Conservation (phyloP, 495 filamentous ascomycete species). For the Thermothielavioides terrestris region DNA sequence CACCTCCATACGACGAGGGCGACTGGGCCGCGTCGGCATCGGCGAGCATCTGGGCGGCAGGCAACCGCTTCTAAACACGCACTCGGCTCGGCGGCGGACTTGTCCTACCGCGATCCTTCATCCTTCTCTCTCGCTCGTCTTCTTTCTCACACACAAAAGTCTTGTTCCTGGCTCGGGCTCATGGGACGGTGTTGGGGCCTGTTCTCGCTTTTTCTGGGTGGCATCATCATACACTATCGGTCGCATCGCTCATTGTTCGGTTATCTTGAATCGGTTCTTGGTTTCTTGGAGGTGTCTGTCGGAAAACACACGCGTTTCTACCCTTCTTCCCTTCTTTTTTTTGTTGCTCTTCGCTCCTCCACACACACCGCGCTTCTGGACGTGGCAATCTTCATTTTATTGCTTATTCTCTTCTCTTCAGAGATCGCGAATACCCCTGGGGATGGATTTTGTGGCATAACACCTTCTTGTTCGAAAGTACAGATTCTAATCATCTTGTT, state of each 20-base stretch:
- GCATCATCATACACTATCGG: slow-evolving; percentile 13
- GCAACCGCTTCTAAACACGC: slow-evolving; percentile 42
- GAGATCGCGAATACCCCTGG: slow-evolving; percentile 12
- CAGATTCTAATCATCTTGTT: slow-evolving; percentile 9
- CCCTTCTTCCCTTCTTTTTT: background rate
- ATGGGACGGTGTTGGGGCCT: slow-evolving; percentile 13
- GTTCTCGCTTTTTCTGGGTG: slow-evolving; percentile 7
- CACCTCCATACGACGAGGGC: slow-evolving; percentile 82
- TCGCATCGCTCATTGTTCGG: slow-evolving; percentile 8
- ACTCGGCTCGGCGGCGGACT: background rate
- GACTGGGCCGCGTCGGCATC: slow-evolving; percentile 81
- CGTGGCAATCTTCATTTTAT: background rate
- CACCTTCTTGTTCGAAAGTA: background rate
- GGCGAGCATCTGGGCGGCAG: slow-evolving; percentile 65
- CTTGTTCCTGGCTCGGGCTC: slow-evolving; percentile 11
- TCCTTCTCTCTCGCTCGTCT: slow-evolving; percentile 3
- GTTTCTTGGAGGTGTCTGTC: slow-evolving; percentile 2
- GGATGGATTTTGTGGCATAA: slow-evolving; percentile 1
- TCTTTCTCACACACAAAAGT: slow-evolving; percentile 3
- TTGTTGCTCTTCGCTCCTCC: background rate
- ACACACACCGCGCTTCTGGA: background rate
- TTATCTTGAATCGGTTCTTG: background rate
- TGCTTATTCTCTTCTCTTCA: slow-evolving; percentile 4
- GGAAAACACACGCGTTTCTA: background rate
- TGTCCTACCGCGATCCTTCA: slow-evolving; percentile 5